Conservation (phyloP, 768 basidiomycete species). For the Trametes elegans region DNA sequence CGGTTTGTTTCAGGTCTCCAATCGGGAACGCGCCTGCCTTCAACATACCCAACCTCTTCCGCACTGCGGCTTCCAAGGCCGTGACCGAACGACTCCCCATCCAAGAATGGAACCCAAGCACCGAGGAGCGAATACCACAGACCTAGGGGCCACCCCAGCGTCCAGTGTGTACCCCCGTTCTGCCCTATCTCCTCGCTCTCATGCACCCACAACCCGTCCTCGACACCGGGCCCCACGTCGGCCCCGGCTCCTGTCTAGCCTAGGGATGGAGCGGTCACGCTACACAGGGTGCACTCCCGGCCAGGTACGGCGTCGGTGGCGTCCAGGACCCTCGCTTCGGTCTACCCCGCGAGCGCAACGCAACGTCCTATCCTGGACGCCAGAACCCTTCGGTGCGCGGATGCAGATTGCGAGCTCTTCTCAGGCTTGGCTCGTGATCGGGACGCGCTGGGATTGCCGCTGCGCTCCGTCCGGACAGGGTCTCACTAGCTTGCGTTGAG, state of each 20-base stretch:
- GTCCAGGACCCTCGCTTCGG: constrained; percentile 2
- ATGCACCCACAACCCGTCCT: neutral
- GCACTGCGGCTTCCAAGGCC: neutral
- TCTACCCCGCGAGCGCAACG: neutral
- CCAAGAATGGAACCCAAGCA: no score
- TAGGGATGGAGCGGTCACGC: neutral
- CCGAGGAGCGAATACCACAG: no score
- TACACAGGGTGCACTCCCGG: no score
- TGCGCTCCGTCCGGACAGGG: neutral
- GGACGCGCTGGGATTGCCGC: neutral
- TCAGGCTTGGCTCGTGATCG: neutral
- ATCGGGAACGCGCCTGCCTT: neutral
- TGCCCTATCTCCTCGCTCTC: neutral
- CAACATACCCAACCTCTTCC: neutral
- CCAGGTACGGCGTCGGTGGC: neutral
- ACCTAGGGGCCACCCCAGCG: no score
- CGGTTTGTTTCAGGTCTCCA: neutral
- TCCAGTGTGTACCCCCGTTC: neutral
- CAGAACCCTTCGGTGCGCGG: neutral
- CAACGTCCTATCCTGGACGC: neutral
- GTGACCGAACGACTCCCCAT: no score
- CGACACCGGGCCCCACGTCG: neutral
- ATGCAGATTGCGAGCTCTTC: neutral
- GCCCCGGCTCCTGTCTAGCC: neutral
- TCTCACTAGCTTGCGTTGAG: neutral